A percentile compares a stretch with the other conserved stretches of the same genome.
Evolutionary conservation across 805 yeast genomes (phyloP).

Genomic region (Phaffomyces opuntiae): DNA sequence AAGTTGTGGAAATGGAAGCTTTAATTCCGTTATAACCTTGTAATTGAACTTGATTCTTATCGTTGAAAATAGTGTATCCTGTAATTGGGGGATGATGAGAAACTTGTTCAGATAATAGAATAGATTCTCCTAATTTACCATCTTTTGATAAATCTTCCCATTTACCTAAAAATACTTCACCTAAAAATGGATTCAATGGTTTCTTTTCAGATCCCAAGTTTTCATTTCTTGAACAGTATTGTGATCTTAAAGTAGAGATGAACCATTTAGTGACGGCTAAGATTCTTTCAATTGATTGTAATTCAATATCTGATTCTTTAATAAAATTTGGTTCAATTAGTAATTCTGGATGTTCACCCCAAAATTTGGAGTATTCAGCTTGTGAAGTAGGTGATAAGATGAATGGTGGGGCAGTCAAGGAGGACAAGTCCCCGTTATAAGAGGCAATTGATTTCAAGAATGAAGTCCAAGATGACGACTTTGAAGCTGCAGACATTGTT

Average conservation of each 20-base stretch:
- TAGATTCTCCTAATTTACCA: constrained; percentile 62
- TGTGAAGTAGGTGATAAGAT: constrained; percentile 86
- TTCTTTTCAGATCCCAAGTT: constrained; percentile 93
- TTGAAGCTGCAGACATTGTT: constrained; percentile 22
- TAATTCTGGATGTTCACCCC: constrained; percentile 90
- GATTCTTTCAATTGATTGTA: constrained; percentile 56
- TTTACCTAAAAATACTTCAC: constrained; percentile 88
- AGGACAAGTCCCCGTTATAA: constrained; percentile 88
- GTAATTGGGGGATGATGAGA: constrained; percentile 97
- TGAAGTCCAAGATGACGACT: constrained; percentile 73
- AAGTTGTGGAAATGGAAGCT: constrained; percentile 73
- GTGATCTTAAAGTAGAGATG: constrained; percentile 83
- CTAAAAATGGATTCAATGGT: constrained; percentile 93
- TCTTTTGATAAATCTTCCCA: constrained; percentile 56
- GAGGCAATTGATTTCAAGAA: constrained; percentile 87
- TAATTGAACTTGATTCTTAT: constrained; percentile 55
- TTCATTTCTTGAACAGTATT: constrained; percentile 89
- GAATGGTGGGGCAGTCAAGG: constrained; percentile 96
- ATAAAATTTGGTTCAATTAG: constrained; percentile 64
- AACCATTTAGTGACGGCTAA: constrained; percentile 87
- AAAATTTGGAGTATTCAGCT: constrained; percentile 87
- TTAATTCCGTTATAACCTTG: constrained; percentile 89
- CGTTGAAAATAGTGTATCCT: constrained; percentile 80
- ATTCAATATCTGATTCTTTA: constrained; percentile 32
- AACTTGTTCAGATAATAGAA: constrained; percentile 84